Percentiles rank a stretch among this genome's conserved stretches.
Evolutionary conservation across 768 basidiomycete genomes (phyloP).

Genomic region (Russula earlei): DNA sequence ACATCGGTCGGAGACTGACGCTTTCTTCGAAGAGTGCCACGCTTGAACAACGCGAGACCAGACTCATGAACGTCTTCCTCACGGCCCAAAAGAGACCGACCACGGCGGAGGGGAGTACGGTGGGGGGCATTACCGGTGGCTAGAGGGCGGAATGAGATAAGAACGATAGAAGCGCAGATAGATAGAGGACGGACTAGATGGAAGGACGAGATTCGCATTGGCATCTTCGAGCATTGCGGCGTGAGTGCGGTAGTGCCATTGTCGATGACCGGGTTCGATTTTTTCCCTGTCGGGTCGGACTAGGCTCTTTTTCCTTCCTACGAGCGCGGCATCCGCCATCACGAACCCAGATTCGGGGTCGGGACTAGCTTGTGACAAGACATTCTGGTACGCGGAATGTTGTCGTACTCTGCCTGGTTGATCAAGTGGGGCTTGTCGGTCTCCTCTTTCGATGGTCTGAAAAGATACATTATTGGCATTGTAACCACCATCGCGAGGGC

Average conservation of each 20-base stretch:
- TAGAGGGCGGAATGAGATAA: constrained; percentile 22
- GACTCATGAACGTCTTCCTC: constrained; percentile 90
- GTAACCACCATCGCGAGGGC: constrained; percentile 8
- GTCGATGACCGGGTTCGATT: constrained; percentile 88
- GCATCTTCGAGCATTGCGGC: constrained; percentile 71
- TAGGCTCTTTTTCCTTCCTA: constrained; percentile 82
- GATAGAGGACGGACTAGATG: constrained; percentile 59
- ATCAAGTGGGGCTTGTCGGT: constrained; percentile 51
- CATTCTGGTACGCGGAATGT: constrained; percentile 37
- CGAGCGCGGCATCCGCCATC: constrained; percentile 39
- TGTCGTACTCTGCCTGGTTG: constrained; percentile 40
- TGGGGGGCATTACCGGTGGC: constrained; percentile 77
- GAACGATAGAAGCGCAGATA: constrained; percentile 15
- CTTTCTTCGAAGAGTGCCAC: constrained; percentile 71
- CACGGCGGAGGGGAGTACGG: constrained; percentile 55
- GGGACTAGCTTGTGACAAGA: constrained; percentile 32
- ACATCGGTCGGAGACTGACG: constrained; percentile 37
- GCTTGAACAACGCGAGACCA: constrained; percentile 85
- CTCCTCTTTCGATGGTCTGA: constrained; percentile 58
- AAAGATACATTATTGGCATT: constrained; percentile 50
- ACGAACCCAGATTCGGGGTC: constrained; percentile 26
- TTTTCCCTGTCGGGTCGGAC: constrained; percentile 91
- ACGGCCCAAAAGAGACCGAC: constrained; percentile 80
- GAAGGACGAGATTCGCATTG: constrained; percentile 59
- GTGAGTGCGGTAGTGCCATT: constrained; percentile 90